A percentile compares a stretch with the other conserved stretches of the same genome.
These are phyloP conservation scores for Trametes coccinea DNA, from an alignment of 768 basidiomycete genomes.

Conservation along the genomic window DNA sequence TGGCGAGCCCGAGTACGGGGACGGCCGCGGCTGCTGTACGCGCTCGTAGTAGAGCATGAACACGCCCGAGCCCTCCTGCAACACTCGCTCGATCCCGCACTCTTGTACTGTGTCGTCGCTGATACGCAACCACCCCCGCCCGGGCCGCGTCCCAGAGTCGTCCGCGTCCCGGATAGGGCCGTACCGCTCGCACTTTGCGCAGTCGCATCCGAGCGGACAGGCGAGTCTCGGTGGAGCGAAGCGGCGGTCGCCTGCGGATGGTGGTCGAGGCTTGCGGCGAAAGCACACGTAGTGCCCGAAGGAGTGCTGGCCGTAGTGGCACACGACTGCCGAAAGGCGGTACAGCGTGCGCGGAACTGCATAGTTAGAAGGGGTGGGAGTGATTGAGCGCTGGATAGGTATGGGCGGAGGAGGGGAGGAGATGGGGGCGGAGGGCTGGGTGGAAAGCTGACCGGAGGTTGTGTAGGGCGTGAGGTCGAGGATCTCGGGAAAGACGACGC, in stretches of 20 bases:
- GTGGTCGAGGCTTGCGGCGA: slow-evolving; percentile 72
- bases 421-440: slow-evolving; percentile 66
- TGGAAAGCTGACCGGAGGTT: slow-evolving; percentile 77
- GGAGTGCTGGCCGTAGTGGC: slow-evolving; percentile 90
- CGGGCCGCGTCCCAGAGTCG: slow-evolving; percentile 37
- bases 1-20: slow-evolving; percentile 31
- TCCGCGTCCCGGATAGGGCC: slow-evolving; percentile 63
- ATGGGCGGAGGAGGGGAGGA: slow-evolving; percentile 58
- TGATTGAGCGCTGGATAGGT: slow-evolving; percentile 46
- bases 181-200: slow-evolving; percentile 45
- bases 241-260: slow-evolving; percentile 40
- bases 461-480: slow-evolving; percentile 90
- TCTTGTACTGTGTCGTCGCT: slow-evolving; percentile 84
- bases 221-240: slow-evolving; percentile 40
- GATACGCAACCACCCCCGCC: slow-evolving; percentile 82
- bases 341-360: slow-evolving; percentile 70
- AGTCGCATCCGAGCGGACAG: slow-evolving; percentile 48
- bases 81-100: slow-evolving; percentile 71
- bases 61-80: slow-evolving; percentile 70
- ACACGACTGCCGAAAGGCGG: slow-evolving; percentile 81
- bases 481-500: slow-evolving; percentile 80
- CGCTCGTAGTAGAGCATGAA: slow-evolving; percentile 98
- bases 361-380: slow-evolving; percentile 57
- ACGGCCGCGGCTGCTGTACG: slow-evolving; percentile 35
- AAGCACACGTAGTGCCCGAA: slow-evolving; percentile 96